Percentiles rank a stretch among this genome's conserved stretches.
phyloP scores from a whole-genome alignment of 1,284 basidiomycete species.

The Cutaneotrichosporon sp. region DNA sequence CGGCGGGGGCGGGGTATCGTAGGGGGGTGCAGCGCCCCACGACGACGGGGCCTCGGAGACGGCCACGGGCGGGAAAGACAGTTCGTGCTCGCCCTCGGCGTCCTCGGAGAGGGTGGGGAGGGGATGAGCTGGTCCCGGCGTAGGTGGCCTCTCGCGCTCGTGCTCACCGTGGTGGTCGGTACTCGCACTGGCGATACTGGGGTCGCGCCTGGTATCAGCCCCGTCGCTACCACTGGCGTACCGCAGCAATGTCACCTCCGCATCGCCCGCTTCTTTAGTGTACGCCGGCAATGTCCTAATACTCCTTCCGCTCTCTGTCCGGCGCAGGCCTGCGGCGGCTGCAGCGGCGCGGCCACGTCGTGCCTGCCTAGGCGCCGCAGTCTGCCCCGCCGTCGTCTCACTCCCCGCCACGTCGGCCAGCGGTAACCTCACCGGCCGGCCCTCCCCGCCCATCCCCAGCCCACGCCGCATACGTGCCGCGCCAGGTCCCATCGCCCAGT shows the following conservation, averaged over 20 bases:
- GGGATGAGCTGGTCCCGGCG: too few relatives aligned
- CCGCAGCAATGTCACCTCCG: conserved; percentile 38
- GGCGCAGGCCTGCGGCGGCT: conserved; percentile 1
- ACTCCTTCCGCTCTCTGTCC: conserved; percentile 37
- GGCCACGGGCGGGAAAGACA: too few relatives aligned
- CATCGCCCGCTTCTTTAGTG: conserved; percentile 38
- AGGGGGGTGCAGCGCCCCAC: background rate
- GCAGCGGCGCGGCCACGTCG: too few relatives aligned
- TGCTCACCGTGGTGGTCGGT: background rate
- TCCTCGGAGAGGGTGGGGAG: background rate
- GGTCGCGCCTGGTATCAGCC: background rate
- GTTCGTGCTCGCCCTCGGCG: background rate
- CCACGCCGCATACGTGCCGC: too few relatives aligned
- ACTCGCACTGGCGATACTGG: background rate
- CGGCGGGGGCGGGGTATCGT: background rate
- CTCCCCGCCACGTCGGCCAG: too few relatives aligned
- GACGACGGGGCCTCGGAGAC: background rate
- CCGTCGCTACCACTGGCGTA: conserved; percentile 10
- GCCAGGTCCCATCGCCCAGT: too few relatives aligned
- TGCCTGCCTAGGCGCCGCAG: too few relatives aligned
- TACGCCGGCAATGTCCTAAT: conserved; percentile 37
- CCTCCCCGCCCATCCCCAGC: too few relatives aligned
- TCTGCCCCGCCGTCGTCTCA: too few relatives aligned
- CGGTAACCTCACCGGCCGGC: too few relatives aligned
- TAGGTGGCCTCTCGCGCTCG: too few relatives aligned